Evolutionary conservation across 2,329 filamentous ascomycete genomes (phyloP).

Genomic region (Colletotrichum melonis): DNA sequence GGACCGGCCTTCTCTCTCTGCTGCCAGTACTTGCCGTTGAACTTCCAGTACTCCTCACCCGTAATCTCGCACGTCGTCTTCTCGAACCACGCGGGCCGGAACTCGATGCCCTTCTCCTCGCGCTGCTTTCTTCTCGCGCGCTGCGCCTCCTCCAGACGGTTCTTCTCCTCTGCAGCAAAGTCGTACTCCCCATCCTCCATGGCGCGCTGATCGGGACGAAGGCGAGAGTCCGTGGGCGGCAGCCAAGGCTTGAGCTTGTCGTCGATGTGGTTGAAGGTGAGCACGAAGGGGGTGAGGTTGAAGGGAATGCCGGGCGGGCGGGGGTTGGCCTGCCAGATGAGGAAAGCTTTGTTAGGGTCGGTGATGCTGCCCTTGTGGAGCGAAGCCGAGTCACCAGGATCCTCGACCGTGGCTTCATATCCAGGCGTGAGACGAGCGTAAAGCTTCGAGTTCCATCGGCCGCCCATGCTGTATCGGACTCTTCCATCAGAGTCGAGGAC

Average conservation of each 20-base stretch:
- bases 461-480: conserved; percentile 89
- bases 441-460: conserved; percentile 96
- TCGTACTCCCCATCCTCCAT: conserved; percentile 99
- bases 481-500: conserved; percentile 83
- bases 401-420: conserved; percentile 80
- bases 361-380: conserved; percentile 63
- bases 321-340: conserved; percentile 91
- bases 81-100: conserved; percentile 85
- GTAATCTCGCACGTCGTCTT: conserved; percentile 80
- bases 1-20: conserved; percentile 73
- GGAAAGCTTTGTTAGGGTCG: conserved; percentile 81
- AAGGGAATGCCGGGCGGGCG: conserved; percentile 90
- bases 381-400: conserved; percentile 56
- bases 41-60: conserved; percentile 91
- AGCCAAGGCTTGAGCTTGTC: conserved; percentile 82
- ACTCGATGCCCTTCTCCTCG: conserved; percentile 84
- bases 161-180: conserved; percentile 92
- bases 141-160: conserved; percentile 92
- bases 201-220: conserved; percentile 92
- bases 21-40: conserved; percentile 90
- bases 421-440: conserved; percentile 94
- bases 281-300: conserved; percentile 95
- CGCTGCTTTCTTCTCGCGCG: conserved; percentile 77
- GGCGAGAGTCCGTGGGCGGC: conserved; percentile 92
- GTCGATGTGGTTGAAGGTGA: conserved; percentile 92